A percentile compares a stretch with the other conserved stretches of the same genome.
phyloP scores from a whole-genome alignment of 2,329 filamentous ascomycete genomes.

The Monosporascus sp. region DNA sequence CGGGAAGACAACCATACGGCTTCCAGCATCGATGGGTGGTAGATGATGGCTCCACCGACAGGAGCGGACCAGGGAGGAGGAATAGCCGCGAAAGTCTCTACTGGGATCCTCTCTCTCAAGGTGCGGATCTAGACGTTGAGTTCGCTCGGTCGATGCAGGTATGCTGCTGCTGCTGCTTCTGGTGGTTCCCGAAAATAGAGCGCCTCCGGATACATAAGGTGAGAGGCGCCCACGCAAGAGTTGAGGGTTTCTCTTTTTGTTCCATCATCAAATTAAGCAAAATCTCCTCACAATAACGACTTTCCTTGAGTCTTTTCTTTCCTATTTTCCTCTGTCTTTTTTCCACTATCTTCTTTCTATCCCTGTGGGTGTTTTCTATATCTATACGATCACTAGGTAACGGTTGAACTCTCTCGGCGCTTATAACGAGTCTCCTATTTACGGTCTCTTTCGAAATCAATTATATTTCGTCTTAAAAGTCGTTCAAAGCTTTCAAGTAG shows the following conservation, averaged over 20 bases:
- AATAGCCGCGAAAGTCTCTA: background rate
- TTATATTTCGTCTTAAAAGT: constrained; percentile 8
- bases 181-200: background rate
- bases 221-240: constrained; percentile 3
- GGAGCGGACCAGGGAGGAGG: background rate
- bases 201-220: constrained; percentile 18
- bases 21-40: too few species aligned
- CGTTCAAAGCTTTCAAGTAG: constrained; percentile 9
- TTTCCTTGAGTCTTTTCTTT: constrained; percentile 26
- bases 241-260: constrained; percentile 7
- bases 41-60: background rate
- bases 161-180: background rate
- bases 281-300: constrained; percentile 11
- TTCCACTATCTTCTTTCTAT: constrained; percentile 21
- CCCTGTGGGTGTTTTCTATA: constrained; percentile 15
- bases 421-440: constrained; percentile 17
- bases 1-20: background rate
- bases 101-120: background rate
- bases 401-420: constrained; percentile 13
- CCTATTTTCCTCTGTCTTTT: constrained; percentile 18
- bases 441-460: constrained; percentile 13
- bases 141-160: background rate
- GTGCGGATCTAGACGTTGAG: background rate
- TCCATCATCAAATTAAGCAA: constrained; percentile 14
- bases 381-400: constrained; percentile 11